Percentiles rank a stretch among this genome's conserved stretches.
phyloP scores from a whole-genome alignment of 106 monocot species.

The Acanthochlamys bracteata region DNA sequence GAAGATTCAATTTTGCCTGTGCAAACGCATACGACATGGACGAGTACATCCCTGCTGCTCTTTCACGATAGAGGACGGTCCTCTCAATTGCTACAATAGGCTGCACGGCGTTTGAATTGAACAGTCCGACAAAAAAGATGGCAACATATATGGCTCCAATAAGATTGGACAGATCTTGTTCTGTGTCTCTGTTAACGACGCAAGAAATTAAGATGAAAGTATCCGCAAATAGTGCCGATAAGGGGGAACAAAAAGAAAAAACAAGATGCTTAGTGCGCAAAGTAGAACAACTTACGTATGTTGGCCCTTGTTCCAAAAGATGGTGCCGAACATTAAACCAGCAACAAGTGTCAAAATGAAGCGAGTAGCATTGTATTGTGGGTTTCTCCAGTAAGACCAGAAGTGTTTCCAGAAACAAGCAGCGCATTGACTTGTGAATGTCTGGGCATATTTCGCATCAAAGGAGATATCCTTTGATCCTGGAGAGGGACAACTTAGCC shows the following conservation, averaged over 20 bases:
- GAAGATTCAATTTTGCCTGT: slow-evolving; percentile 39
- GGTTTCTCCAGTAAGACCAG: slow-evolving; percentile 93
- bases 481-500: slow-evolving; percentile 31
- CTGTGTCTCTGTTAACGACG: slow-evolving; percentile 30
- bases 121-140: slow-evolving; percentile 60
- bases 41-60: slow-evolving; percentile 93
- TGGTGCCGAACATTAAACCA: slow-evolving; percentile 65
- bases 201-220: not conserved
- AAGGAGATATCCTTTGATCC: slow-evolving; percentile 67
- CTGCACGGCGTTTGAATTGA: slow-evolving; percentile 55
- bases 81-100: slow-evolving; percentile 69
- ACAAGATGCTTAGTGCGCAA: not conserved
- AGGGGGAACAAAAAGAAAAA: not conserved
- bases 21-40: slow-evolving; percentile 78
- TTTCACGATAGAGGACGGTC: slow-evolving; percentile 89
- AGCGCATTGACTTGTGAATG: slow-evolving; percentile 42
- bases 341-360: slow-evolving; percentile 43
- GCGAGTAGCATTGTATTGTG: slow-evolving; percentile 66
- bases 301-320: slow-evolving; percentile 64
- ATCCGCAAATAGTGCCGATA: too few species aligned
- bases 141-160: slow-evolving; percentile 64
- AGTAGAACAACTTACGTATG: slow-evolving; percentile 41
- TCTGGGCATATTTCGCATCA: slow-evolving; percentile 50
- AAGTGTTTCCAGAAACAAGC: slow-evolving; percentile 92
- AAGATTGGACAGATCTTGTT: slow-evolving; percentile 72